Base-by-base conservation (phyloP, 495 filamentous ascomycete genomes). In the Neurospora discreta region DNA sequence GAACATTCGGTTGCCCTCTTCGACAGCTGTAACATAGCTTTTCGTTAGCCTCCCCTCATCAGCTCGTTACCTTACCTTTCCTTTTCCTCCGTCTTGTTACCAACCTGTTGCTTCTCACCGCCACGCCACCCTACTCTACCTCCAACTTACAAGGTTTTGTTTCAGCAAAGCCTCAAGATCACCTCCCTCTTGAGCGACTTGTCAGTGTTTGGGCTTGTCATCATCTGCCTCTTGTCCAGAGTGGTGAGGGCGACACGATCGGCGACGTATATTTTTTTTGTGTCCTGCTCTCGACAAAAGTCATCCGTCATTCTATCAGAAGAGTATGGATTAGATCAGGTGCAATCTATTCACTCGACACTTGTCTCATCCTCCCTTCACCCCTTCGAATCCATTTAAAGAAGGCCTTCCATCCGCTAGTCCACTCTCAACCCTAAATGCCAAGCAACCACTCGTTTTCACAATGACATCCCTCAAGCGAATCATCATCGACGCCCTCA, bases 391-490 rank as follows among this genome's bases (percentile, higher is more conserved):
- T 77, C 76, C 75, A 74, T 71, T 78, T 80, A 78, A 77, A 76
- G 73, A 69, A 65, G 40, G 39, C 44, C 38, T 26, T 36, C 71
- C 69, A 60, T 60, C 58, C 73, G 68, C 36, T 43, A 39, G 13
- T 73, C 39, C 39, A 58, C 74, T 71, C 43, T 68, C 23, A 33
- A 68, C 69, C 73, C 72, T 72, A 74, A 71, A 76, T 81, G 83
- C 82, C 80, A 83, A 84, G 82, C 80, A 74, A 73, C 77, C 80
- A 69, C 78, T 84, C 81, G 79, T 76, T 80, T 80, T 78, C 77
- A 77, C 81, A 70, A 86, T 85, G 83, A 80, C 81, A 77, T 80
- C 80, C 39, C 75, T 86, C 67, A 81, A 80, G 70, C 81, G 81
- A 74, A 78, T 78, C 46, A 71, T 85, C 69, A 68, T 83, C 46